phyloP scores from a whole-genome alignment of 164 flowering plant genomes.

The Magnolia officinalis region DNA sequence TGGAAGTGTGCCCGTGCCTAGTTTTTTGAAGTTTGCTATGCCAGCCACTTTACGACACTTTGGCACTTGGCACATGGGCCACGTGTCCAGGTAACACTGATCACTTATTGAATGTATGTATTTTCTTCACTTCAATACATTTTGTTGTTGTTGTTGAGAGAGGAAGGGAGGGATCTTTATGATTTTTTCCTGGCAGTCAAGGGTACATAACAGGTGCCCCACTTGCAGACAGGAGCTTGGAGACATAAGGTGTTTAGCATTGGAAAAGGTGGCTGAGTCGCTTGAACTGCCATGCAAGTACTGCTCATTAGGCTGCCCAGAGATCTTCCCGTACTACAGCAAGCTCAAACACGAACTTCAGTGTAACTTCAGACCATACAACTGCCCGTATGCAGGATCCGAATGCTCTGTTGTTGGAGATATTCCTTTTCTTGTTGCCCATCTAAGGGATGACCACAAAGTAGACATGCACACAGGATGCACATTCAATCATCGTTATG shows the following conservation, averaged over 20 bases:
- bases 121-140: neutral
- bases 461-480: conserved; percentile 95
- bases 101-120: neutral
- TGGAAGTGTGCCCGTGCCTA: too few species aligned
- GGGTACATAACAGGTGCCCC: conserved; percentile 57
- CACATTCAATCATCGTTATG: conserved; percentile 92
- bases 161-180: neutral
- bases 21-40: too few species aligned
- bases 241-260: conserved; percentile 66
- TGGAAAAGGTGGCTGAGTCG: conserved; percentile 58
- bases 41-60: neutral
- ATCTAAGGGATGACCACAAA: conserved; percentile 89
- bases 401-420: conserved; percentile 83
- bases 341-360: conserved; percentile 50
- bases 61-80: neutral
- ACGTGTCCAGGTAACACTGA: neutral
- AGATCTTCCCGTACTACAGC: conserved; percentile 52
- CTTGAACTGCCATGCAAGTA: conserved; percentile 55
- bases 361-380: conserved; percentile 57
- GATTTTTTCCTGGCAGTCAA: conserved; percentile 17
- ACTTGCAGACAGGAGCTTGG: conserved; percentile 66
- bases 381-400: conserved; percentile 67
- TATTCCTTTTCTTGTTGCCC: conserved; percentile 78
- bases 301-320: conserved; percentile 41
- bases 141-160: neutral